Conservation (phyloP, 306 rosid species). For the Glycine latifolia region DNA sequence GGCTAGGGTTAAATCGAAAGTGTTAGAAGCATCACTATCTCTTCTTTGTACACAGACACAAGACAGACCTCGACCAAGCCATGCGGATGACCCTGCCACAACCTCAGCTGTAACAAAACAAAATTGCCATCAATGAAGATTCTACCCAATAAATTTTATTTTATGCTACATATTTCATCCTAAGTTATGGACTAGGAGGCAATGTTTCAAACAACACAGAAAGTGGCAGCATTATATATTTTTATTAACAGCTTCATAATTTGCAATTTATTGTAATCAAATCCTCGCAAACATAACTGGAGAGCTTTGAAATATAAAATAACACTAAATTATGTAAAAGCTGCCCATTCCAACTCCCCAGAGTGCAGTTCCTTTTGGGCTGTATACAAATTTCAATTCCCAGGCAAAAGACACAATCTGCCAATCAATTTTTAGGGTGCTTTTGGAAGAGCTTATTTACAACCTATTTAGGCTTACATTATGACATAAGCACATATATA, state of each 20-base stretch:
- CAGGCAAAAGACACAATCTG: slow-evolving; percentile 8
- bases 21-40: slow-evolving; percentile 77
- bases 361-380: not conserved
- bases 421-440: not conserved
- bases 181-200: slow-evolving; percentile 9
- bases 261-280: not conserved
- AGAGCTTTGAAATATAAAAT: not conserved
- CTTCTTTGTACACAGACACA: slow-evolving; percentile 88
- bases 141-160: slow-evolving; percentile 13
- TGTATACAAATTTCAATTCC: not conserved
- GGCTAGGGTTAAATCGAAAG: slow-evolving; percentile 79
- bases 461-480: not conserved
- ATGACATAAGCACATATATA: not conserved
- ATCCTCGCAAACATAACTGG: not conserved
- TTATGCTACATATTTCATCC: slow-evolving; percentile 25
- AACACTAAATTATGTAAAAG: not conserved
- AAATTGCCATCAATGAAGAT: slow-evolving; percentile 38
- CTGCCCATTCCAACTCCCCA: not conserved
- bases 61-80: slow-evolving; percentile 99
- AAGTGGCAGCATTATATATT: not conserved
- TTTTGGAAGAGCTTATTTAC: not conserved
- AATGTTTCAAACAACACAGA: slow-evolving; percentile 23
- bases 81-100: slow-evolving; percentile 96
- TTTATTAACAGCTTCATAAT: not conserved
- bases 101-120: slow-evolving; percentile 80